Evolutionary conservation across 108 stramenopile genomes (phyloP).

Genomic region (Tribonema minus): DNA sequence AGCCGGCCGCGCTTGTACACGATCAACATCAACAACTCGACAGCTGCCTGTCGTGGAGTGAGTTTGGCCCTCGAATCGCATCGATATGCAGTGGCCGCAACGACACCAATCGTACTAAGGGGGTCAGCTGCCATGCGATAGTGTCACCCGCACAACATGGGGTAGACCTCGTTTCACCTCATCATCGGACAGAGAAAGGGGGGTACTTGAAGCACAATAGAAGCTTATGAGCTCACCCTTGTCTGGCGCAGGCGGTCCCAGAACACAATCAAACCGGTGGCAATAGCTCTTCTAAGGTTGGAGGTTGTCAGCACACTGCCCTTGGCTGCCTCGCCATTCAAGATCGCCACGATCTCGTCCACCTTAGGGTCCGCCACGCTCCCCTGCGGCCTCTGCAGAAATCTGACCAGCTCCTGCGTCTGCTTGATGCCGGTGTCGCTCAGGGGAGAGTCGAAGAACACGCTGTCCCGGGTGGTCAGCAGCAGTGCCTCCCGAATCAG

Average conservation of each 20-base stretch:
- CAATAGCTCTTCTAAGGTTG: slow-evolving; percentile 47
- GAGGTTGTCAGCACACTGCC: slow-evolving; percentile 37
- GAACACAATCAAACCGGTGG: slow-evolving; percentile 44
- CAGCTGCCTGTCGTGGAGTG: too few relatives aligned
- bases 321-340: slow-evolving; percentile 5
- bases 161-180: too few relatives aligned
- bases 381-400: slow-evolving; percentile 23
- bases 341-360: slow-evolving; percentile 5
- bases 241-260: slow-evolving; percentile 36
- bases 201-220: too few relatives aligned
- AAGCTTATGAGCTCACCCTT: neutral
- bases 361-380: slow-evolving; percentile 7
- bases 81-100: too few relatives aligned
- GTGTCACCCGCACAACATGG: too few relatives aligned
- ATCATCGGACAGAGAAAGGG: too few relatives aligned
- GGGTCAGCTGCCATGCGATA: too few relatives aligned
- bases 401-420: slow-evolving; percentile 35
- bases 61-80: too few relatives aligned
- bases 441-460: slow-evolving; percentile 39
- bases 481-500: slow-evolving; percentile 26
- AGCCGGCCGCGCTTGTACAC: too few relatives aligned
- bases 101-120: too few relatives aligned
- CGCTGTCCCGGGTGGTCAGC: slow-evolving; percentile 30
- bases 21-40: too few relatives aligned
- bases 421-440: slow-evolving; percentile 39